Conservation (phyloP, 2,329 filamentous ascomycete species). For the Zymoseptoria passerinii region DNA sequence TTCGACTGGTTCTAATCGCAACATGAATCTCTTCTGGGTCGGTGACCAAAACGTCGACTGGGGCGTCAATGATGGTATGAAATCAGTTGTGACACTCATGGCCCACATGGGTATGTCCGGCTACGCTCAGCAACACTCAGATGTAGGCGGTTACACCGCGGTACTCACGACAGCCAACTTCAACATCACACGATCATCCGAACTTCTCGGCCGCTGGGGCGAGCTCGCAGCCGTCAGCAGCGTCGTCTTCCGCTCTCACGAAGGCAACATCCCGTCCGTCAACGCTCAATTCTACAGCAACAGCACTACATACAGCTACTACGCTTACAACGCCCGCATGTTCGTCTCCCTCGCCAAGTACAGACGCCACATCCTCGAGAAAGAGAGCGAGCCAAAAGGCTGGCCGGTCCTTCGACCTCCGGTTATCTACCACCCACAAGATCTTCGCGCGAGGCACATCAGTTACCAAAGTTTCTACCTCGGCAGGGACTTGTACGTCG, state of each 20-base stretch:
- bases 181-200: constrained; percentile 30
- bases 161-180: constrained; percentile 23
- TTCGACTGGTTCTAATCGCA: constrained; percentile 25
- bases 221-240: constrained; percentile 31
- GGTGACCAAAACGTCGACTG: constrained; percentile 32
- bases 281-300: constrained; percentile 34
- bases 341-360: constrained; percentile 30
- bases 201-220: constrained; percentile 33
- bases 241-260: constrained; percentile 31
- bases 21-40: constrained; percentile 34
- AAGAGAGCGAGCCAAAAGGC: constrained; percentile 20
- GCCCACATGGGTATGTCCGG: constrained; percentile 33
- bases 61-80: constrained; percentile 31
- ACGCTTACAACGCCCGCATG: constrained; percentile 31
- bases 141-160: constrained; percentile 33
- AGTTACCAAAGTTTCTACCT: constrained; percentile 26
- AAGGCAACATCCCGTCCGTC: constrained; percentile 32
- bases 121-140: constrained; percentile 30
- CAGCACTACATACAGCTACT: constrained; percentile 28
- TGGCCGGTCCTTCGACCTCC: constrained; percentile 25
- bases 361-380: constrained; percentile 24
- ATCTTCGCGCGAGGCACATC: constrained; percentile 17
- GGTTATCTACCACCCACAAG: constrained; percentile 21
- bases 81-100: constrained; percentile 29
- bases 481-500: constrained; percentile 23